phyloP scores from a whole-genome alignment of 2,329 filamentous ascomycete species.

The Venturia effusa region DNA sequence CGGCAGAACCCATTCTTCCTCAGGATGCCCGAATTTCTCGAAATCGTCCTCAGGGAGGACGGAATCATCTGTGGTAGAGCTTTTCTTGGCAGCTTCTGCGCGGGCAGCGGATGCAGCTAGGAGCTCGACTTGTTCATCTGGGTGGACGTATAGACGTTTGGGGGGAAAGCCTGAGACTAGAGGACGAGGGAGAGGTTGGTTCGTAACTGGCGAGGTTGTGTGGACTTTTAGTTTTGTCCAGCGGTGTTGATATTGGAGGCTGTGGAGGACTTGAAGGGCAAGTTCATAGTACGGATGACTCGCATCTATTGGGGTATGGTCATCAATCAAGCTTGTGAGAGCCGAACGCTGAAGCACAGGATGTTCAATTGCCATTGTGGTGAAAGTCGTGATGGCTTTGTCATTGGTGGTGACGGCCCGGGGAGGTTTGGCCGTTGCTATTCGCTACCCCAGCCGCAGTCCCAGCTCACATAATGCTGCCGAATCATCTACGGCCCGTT shows the following conservation, averaged over 20 bases:
- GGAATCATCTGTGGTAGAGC: slow-evolving; percentile 13
- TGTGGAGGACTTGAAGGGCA: slow-evolving; percentile 52
- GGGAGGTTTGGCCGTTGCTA: too few species aligned
- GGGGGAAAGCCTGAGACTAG: slow-evolving; percentile 65
- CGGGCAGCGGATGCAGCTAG: slow-evolving; percentile 46
- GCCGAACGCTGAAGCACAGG: background rate
- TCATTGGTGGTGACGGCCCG: background rate
- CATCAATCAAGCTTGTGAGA: background rate
- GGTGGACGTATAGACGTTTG: slow-evolving; percentile 63
- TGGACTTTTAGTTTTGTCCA: slow-evolving; percentile 55
- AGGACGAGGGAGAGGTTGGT: slow-evolving; percentile 41
- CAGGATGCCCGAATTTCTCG: slow-evolving; percentile 30
- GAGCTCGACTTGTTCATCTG: slow-evolving; percentile 69
- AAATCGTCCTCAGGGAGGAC: slow-evolving; percentile 25
- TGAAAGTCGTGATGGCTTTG: background rate
- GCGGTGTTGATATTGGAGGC: slow-evolving; percentile 64
- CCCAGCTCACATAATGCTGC: background rate
- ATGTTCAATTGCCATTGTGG: background rate
- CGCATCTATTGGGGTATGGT: background rate
- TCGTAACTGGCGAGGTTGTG: slow-evolving; percentile 31
- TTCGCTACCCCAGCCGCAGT: too few species aligned
- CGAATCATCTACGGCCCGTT: background rate
- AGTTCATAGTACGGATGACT: slow-evolving; percentile 32
- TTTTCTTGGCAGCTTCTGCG: slow-evolving; percentile 24
- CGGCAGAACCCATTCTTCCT: slow-evolving; percentile 68